phyloP scores from a whole-genome alignment of 2,329 filamentous ascomycete genomes.

The Hymenoscyphus salicellus region DNA sequence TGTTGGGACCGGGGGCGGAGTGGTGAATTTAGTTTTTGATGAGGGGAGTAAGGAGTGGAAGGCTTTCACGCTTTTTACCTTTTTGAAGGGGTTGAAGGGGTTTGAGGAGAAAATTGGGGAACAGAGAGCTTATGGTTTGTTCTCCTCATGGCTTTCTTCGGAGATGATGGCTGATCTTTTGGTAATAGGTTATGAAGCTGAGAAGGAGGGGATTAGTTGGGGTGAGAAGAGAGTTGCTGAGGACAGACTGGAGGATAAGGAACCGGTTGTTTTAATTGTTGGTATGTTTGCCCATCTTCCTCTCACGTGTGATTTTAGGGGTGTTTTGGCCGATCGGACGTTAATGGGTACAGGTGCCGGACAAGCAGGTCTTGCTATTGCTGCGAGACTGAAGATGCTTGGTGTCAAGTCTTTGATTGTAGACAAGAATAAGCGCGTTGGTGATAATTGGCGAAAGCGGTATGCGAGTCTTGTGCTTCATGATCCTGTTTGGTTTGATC shows the following conservation, averaged over 20 bases:
- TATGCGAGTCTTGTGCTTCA: slow-evolving; percentile 67
- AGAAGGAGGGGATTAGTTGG: neutral
- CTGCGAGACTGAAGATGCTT: slow-evolving; percentile 59
- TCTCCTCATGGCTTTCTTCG: too few relatives aligned
- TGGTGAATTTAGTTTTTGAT: slow-evolving; percentile 46
- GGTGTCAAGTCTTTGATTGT: slow-evolving; percentile 54
- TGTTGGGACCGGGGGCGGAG: too few relatives aligned
- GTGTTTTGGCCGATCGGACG: neutral
- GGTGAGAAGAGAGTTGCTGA: slow-evolving; percentile 42
- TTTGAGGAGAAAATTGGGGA: slow-evolving; percentile 49
- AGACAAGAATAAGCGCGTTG: slow-evolving; percentile 55
- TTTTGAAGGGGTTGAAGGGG: slow-evolving; percentile 52
- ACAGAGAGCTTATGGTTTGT: slow-evolving; percentile 49
- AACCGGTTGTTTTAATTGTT: slow-evolving; percentile 58
- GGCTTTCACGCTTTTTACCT: slow-evolving; percentile 62
- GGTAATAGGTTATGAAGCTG: slow-evolving; percentile 45
- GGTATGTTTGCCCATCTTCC: slow-evolving; percentile 42
- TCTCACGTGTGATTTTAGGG: neutral
- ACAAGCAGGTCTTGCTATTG: slow-evolving; percentile 56
- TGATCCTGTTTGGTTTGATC: slow-evolving; percentile 58
- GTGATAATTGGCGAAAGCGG: slow-evolving; percentile 62
- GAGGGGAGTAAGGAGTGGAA: slow-evolving; percentile 49
- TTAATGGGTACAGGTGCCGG: slow-evolving; percentile 48
- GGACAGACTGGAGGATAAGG: slow-evolving; percentile 41
- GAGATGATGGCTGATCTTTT: too few relatives aligned